Evolutionary conservation across 1,284 basidiomycete genomes (phyloP), one percentile per base, ranked within the genome.

Genomic region (Porodaedalea pini): DNA sequence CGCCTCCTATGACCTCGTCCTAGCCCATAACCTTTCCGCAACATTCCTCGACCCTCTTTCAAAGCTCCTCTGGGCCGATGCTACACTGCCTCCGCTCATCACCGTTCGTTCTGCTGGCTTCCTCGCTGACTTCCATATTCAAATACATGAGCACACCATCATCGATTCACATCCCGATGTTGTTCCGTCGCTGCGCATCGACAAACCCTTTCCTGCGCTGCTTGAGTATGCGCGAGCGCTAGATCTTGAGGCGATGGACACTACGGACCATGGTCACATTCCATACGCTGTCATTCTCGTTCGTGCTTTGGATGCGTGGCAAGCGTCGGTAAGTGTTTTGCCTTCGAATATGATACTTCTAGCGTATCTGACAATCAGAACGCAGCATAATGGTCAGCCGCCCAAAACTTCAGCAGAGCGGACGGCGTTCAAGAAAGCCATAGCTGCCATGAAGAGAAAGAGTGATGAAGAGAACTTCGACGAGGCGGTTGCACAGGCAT

Each of bases 401-500:
- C 94, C 93, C 1, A 73, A 77, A 61, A 84, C 79, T 0, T 76
- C 76, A 31, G 78, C 77, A 0, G 91, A 97, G 65, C 87, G 90
- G 65, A 78, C 86, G 60, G 84, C 81, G 19, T 96, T 98, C 75
- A 92, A 94, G 68, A 75, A 81, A 51, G 61, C 60, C 6, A 75
- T 95, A 54, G 71, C 73, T 32, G 74, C 71, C 1, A 81, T 84
- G 76, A 85, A 81, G 64, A 69, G 78, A 59, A 92, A 93, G 65
- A 66, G 74, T 0, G 96, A 99, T 70, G 92, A 96, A 66, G 96
- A 99, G 74, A 98, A 98, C 73, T 94, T 94, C 69, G 95, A 98
- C 63, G 94, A 97, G 71, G 94, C 94, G 0, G 81, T 89, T 63
- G 78, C 85, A 1, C 86, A 94, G 70, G 87, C 88, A 0, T 90